Base-by-base conservation (phyloP, 2,329 filamentous ascomycete genomes). In the Simplicillium sp. region DNA sequence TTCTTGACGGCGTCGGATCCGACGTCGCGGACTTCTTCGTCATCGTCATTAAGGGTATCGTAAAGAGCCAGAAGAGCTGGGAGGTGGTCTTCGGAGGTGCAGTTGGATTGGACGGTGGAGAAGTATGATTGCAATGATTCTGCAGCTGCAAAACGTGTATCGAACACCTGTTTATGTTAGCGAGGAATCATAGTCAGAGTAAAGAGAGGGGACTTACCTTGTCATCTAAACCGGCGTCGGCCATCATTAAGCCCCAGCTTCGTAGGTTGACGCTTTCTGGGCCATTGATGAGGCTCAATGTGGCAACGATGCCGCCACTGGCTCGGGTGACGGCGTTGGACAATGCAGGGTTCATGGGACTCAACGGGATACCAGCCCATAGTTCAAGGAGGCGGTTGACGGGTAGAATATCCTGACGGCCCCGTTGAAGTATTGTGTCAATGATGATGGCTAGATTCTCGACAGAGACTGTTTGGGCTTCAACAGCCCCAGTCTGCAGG, bases 1-100 rank as follows among this genome's bases (percentile, higher is more conserved):
- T 54, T 56, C 5, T 61, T 55, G 0, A 71, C 66, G 2, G 75
- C 69, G 0, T 50, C 44, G 3, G 80, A 75, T 7, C 81, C 82
- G 1, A 75, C 58, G 29, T 82, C 74, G 35, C 90, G 78, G 47
- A 96, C 75, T 43, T 96, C 88, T 46, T 95, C 87, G 54, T 97
- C 90, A 55, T 97, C 90, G 55, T 97, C 92, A 54, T 86, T 84
- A 4, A 94, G 70, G 36, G 80, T 69, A 54, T 87, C 81, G 59
- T 92, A 89, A 1, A 90, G 64, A 3, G 81, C 68, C 5, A 87
- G 57, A 39, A 84, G 73, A 25, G 76, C 65, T 2, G 75, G 65
- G 2, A 87, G 58, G 29, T 77, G 62, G 12, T 58, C 55, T 31
- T 60, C 48, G 35, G 47, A 45, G 44, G 53, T 44, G 46, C 40